Percentiles rank a stretch among this genome's conserved stretches.
phyloP scores from a whole-genome alignment of 2,329 filamentous ascomycete genomes.

The Metarhizium humberi region DNA sequence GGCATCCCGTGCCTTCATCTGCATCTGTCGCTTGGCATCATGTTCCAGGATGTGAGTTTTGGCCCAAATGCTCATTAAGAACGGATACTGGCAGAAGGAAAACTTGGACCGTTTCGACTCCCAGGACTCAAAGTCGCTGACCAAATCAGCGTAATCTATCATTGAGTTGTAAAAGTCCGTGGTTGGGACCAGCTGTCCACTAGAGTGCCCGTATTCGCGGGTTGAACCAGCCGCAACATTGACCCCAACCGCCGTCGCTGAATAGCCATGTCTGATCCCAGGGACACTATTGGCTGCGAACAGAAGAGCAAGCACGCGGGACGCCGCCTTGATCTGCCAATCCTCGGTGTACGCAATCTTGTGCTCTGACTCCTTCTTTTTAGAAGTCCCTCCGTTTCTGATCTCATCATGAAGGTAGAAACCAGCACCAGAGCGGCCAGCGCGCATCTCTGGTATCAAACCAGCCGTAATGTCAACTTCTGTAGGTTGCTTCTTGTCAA shows the following conservation, averaged over 20 bases:
- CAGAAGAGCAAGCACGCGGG: slow-evolving; percentile 69
- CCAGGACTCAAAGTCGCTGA: slow-evolving; percentile 83
- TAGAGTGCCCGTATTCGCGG: slow-evolving; percentile 21
- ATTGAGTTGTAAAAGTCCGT: slow-evolving; percentile 84
- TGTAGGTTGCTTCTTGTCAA: slow-evolving; percentile 53
- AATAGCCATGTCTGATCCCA: slow-evolving; percentile 25
- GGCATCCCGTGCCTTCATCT: slow-evolving; percentile 75
- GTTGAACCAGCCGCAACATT: slow-evolving; percentile 9
- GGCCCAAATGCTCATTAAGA: slow-evolving; percentile 82
- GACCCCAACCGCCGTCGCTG: slow-evolving; percentile 8
- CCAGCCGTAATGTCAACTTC: slow-evolving; percentile 54
- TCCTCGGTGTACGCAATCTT: slow-evolving; percentile 65
- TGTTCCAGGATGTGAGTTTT: slow-evolving; percentile 88
- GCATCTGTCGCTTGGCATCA: slow-evolving; percentile 83
- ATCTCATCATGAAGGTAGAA: slow-evolving; percentile 74
- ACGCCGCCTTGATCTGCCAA: slow-evolving; percentile 80
- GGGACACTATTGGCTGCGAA: slow-evolving; percentile 68
- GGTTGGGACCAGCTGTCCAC: slow-evolving; percentile 63
- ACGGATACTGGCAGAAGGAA: slow-evolving; percentile 86
- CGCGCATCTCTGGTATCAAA: slow-evolving; percentile 64
- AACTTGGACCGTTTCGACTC: slow-evolving; percentile 67
- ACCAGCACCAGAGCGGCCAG: slow-evolving; percentile 43
- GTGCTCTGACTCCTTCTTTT: slow-evolving; percentile 44
- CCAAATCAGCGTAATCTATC: slow-evolving; percentile 76
- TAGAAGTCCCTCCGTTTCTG: slow-evolving; percentile 39